phyloP scores from a whole-genome alignment of 306 rosid species.

The Prunus persica region DNA sequence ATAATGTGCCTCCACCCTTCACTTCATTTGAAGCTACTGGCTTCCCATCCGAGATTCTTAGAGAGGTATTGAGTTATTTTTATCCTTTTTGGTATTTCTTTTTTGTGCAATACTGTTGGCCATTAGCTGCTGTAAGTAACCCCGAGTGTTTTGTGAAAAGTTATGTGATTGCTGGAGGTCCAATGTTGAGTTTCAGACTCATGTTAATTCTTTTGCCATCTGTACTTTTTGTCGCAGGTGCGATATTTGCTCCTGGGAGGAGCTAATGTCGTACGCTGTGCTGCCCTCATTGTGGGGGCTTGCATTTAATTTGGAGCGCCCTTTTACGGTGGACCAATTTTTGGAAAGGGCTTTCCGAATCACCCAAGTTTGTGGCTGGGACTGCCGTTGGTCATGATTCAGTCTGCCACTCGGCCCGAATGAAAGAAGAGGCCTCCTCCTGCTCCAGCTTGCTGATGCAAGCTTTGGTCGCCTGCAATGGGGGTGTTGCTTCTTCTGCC shows the following conservation, averaged over 20 bases:
- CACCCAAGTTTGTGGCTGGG: conserved; percentile 93
- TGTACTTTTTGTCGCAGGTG: conserved; percentile 98
- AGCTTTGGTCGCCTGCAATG: conserved; percentile 84
- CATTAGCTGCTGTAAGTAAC: conserved; percentile 40
- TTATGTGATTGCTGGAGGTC: conserved; percentile 79
- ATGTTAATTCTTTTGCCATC: conserved; percentile 67
- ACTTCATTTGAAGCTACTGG: conserved; percentile 70
- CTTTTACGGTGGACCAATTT: conserved; percentile 86
- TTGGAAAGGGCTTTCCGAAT: conserved; percentile 95
- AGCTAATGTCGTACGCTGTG: conserved; percentile 99
- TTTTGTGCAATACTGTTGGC: conserved; percentile 27
- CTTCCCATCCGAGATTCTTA: conserved; percentile 88
- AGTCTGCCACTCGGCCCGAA: conserved; percentile 92
- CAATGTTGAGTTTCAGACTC: conserved; percentile 70
- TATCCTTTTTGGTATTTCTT: conserved; percentile 1
- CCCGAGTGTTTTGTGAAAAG: conserved; percentile 51
- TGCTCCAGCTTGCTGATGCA: conserved; percentile 94
- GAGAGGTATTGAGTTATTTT: conserved; percentile 68
- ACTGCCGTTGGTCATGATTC: conserved; percentile 97
- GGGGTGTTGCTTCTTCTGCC: conserved; percentile 96
- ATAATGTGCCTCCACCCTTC: conserved; percentile 79
- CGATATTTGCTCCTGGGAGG: conserved; percentile 99
- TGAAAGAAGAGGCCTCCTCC: conserved; percentile 99
- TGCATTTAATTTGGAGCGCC: conserved; percentile 95
- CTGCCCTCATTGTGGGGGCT: conserved; percentile 93